Conservation (phyloP, 2,329 filamentous ascomycete genomes). For the Fragosphaeria purpurea region DNA sequence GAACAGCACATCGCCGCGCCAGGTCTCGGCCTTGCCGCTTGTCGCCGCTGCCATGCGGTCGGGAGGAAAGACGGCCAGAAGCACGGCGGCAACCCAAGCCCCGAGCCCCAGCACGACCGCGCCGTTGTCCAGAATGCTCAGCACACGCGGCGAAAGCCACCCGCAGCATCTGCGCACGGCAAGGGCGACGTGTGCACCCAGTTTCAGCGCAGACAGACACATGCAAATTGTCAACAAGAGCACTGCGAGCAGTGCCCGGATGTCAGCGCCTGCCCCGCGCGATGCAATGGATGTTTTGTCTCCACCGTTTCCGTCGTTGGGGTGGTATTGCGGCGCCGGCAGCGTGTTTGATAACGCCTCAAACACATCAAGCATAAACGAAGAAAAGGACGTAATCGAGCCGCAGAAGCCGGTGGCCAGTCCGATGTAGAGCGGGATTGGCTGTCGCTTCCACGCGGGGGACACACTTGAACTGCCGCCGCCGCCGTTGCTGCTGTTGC, state of each 20-base stretch:
- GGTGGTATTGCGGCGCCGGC: slow-evolving; percentile 29
- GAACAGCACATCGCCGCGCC: slow-evolving; percentile 68
- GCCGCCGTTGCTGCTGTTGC: neutral
- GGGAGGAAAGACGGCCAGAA: slow-evolving; percentile 63
- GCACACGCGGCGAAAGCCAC: neutral
- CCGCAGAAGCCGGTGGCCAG: slow-evolving; percentile 63
- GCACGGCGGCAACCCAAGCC: slow-evolving; percentile 65
- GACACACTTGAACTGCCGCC: neutral
- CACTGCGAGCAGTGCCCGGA: slow-evolving; percentile 54
- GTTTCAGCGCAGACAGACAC: slow-evolving; percentile 43
- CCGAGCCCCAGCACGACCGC: slow-evolving; percentile 40
- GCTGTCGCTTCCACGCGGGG: slow-evolving; percentile 34
- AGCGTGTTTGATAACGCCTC: slow-evolving; percentile 53
- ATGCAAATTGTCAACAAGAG: slow-evolving; percentile 50
- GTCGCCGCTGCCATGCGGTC: slow-evolving; percentile 17
- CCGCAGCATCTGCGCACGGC: slow-evolving; percentile 37
- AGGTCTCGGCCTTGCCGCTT: slow-evolving; percentile 26
- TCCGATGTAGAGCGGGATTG: slow-evolving; percentile 50
- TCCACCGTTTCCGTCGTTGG: too few relatives aligned
- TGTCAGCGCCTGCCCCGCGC: slow-evolving; percentile 34
- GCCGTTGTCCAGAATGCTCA: neutral
- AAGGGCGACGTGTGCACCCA: slow-evolving; percentile 52
- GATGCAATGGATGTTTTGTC: too few relatives aligned
- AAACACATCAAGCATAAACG: slow-evolving; percentile 56
- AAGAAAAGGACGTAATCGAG: slow-evolving; percentile 59